phyloP scores from a whole-genome alignment of 2,329 filamentous ascomycete genomes.

The Cytospora piceae region DNA sequence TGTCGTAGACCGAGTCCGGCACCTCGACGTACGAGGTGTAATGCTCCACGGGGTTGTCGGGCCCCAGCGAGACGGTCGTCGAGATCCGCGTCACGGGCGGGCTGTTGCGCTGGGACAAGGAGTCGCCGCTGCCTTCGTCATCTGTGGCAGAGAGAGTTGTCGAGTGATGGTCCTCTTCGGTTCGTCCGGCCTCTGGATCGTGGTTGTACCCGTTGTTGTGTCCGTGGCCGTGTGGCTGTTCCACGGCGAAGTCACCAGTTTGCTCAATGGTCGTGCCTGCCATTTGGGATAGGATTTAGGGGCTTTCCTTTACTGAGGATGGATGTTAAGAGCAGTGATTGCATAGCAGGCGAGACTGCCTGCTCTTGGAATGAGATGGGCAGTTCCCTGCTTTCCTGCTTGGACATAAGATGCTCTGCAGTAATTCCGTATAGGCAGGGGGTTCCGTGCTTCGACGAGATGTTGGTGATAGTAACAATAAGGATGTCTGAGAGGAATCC shows the following conservation, averaged over 20 bases:
- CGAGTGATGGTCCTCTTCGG: conserved; percentile 14
- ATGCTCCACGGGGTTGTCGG: conserved; percentile 37
- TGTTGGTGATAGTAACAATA: background rate
- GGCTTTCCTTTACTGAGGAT: conserved; percentile 20
- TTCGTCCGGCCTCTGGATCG: conserved; percentile 14
- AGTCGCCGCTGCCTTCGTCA: background rate
- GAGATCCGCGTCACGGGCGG: conserved; percentile 25
- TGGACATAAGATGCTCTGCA: background rate
- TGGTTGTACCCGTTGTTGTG: conserved; percentile 1
- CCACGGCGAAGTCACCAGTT: background rate
- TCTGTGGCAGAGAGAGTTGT: conserved; percentile 11
- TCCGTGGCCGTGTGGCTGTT: conserved; percentile 1
- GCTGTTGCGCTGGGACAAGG: conserved; percentile 14
- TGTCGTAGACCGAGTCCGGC: conserved; percentile 65
- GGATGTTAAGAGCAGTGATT: conserved; percentile 5
- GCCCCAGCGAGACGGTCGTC: conserved; percentile 35
- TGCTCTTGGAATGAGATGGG: conserved; percentile 2
- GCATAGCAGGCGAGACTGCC: conserved; percentile 27
- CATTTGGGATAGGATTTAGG: conserved; percentile 1
- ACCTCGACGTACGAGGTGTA: conserved; percentile 42
- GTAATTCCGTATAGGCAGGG: background rate
- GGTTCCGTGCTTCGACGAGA: background rate
- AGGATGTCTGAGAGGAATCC: background rate
- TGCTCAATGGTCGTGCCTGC: conserved; percentile 5
- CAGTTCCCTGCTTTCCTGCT: background rate